Conservation (phyloP, 2,329 filamentous ascomycete species). For the Exophiala alcalophila region DNA sequence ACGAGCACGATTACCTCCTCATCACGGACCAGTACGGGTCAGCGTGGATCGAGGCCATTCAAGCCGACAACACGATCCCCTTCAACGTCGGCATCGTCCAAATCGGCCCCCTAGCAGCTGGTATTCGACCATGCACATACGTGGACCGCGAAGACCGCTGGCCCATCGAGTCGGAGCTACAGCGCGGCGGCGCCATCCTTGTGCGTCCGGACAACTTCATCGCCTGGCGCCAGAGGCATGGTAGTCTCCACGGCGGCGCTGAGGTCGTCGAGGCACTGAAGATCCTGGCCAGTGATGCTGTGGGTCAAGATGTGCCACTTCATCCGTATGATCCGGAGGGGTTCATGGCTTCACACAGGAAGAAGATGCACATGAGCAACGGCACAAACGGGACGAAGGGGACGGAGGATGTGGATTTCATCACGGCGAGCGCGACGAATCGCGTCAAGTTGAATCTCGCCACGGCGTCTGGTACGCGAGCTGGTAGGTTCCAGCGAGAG, state of each 20-base stretch:
- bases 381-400: neutral
- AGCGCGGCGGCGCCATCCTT: neutral
- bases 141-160: constrained; percentile 1
- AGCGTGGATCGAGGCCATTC: neutral
- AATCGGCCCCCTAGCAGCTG: constrained; percentile 3
- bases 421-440: constrained; percentile 1
- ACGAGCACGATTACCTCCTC: neutral
- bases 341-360: neutral
- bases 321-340: neutral
- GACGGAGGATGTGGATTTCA: too few relatives aligned
- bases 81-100: constrained; percentile 4
- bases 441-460: neutral
- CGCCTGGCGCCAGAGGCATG: neutral
- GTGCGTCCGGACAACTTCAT: constrained; percentile 1
- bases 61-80: neutral
- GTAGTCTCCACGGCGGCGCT: neutral
- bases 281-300: neutral
- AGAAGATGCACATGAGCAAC: neutral
- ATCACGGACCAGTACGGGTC: constrained; percentile 5
- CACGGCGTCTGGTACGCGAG: neutral
- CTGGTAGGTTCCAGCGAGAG: neutral
- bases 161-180: neutral
- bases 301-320: neutral
- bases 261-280: constrained; percentile 1
- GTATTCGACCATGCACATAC: constrained; percentile 2